Evolutionary conservation across 2,329 filamentous ascomycete species (phyloP).

Genomic region (Myotisia sp.): DNA sequence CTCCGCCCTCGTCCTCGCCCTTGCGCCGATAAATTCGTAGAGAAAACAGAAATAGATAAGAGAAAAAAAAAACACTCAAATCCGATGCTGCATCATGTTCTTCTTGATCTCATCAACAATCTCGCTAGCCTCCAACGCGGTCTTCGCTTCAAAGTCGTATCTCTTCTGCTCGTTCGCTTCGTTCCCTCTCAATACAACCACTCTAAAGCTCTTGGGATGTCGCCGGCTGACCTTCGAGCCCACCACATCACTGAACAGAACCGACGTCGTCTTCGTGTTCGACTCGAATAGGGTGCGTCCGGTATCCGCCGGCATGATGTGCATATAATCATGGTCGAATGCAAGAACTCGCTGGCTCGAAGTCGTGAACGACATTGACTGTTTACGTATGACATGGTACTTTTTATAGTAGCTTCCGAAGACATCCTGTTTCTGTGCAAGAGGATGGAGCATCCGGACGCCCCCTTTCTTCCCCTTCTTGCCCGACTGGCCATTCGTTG

Average conservation of each 20-base stretch:
- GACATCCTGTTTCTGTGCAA: constrained; percentile 35
- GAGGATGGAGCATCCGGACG: constrained; percentile 29
- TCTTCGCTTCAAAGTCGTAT: constrained; percentile 52
- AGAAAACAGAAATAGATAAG: too few relatives aligned
- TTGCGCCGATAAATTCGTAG: too few relatives aligned
- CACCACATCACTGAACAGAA: constrained; percentile 50
- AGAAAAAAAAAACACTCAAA: neutral
- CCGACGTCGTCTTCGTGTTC: constrained; percentile 42
- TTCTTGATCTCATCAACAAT: constrained; percentile 51
- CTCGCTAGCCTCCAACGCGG: constrained; percentile 42
- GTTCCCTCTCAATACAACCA: constrained; percentile 46
- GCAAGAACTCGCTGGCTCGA: constrained; percentile 47
- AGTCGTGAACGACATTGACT: constrained; percentile 50
- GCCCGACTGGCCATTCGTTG: constrained; percentile 16
- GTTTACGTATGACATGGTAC: constrained; percentile 50
- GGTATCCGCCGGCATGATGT: constrained; percentile 45
- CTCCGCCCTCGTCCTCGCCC: constrained; percentile 11
- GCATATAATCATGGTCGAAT: constrained; percentile 52
- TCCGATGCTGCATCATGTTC: constrained; percentile 36
- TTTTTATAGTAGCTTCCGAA: constrained; percentile 41
- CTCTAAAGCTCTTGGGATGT: constrained; percentile 49
- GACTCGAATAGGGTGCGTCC: constrained; percentile 40
- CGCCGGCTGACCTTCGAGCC: constrained; percentile 51
- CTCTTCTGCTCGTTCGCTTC: constrained; percentile 51
- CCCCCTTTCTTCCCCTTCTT: constrained; percentile 32